Conservation (phyloP, 257 asterid species). For the Perilla frutescens region DNA sequence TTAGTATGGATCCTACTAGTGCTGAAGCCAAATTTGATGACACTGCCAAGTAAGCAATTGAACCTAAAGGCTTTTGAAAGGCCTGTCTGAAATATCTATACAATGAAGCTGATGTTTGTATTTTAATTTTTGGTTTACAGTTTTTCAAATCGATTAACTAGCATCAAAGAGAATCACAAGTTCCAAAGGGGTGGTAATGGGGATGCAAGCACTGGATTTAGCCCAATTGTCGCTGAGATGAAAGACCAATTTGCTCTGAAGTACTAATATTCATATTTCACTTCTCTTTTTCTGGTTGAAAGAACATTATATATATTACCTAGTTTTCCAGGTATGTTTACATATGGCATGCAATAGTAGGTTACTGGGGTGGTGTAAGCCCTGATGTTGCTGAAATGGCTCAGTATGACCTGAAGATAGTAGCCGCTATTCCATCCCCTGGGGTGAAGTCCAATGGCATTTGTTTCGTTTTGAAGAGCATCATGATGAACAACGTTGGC, state of each 20-base stretch:
- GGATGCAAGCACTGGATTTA: slow-evolving; percentile 58
- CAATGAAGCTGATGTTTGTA: slow-evolving; percentile 11
- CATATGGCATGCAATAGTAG: slow-evolving; percentile 79
- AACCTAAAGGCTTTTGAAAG: background rate
- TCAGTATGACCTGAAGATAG: slow-evolving; percentile 58
- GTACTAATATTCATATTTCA: slow-evolving; percentile 37
- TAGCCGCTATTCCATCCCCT: slow-evolving; percentile 59
- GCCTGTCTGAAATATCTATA: slow-evolving; percentile 5
- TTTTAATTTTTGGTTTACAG: slow-evolving; percentile 40
- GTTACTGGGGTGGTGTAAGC: slow-evolving; percentile 86
- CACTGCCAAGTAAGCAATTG: slow-evolving; percentile 65
- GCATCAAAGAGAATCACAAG: slow-evolving; percentile 71
- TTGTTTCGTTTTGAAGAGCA: slow-evolving; percentile 58
- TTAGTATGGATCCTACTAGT: slow-evolving; percentile 67
- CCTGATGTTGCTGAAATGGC: slow-evolving; percentile 69
- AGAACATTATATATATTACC: background rate
- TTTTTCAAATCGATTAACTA: slow-evolving; percentile 67
- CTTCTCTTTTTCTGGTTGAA: slow-evolving; percentile 20
- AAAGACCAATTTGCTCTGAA: slow-evolving; percentile 66
- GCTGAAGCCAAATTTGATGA: slow-evolving; percentile 51
- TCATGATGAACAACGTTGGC: slow-evolving; percentile 62
- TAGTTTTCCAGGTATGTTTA: slow-evolving; percentile 64
- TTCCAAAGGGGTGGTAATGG: slow-evolving; percentile 55
- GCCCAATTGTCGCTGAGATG: slow-evolving; percentile 60
- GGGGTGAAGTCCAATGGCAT: slow-evolving; percentile 68